Conservation (phyloP, 1,139 yeast genomes). For the Sugiyamaella neomexicana region DNA sequence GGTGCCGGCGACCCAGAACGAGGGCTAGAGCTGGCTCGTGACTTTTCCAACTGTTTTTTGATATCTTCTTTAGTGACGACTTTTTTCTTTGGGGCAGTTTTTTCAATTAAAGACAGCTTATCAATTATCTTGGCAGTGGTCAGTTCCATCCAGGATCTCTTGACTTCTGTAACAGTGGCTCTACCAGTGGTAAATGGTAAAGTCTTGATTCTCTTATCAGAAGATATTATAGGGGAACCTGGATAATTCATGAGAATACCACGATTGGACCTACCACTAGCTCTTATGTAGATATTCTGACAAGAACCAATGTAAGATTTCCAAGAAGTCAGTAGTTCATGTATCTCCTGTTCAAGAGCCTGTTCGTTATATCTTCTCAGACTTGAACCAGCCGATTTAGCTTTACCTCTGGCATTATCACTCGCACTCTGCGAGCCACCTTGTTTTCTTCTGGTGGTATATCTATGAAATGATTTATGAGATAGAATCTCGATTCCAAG, state of each 20-base stretch:
- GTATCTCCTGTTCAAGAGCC: conserved; percentile 74
- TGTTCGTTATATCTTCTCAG: conserved; percentile 88
- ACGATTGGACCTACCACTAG: conserved; percentile 71
- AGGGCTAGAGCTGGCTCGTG: conserved; percentile 14
- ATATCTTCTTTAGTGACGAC: conserved; percentile 30
- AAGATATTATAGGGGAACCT: conserved; percentile 47
- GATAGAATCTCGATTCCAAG: conserved; percentile 52
- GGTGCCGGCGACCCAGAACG: conserved; percentile 15
- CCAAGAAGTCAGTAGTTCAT: conserved; percentile 70
- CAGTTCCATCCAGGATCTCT: conserved; percentile 79
- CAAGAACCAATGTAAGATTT: conserved; percentile 54
- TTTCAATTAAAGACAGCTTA: conserved; percentile 40
- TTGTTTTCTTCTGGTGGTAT: conserved; percentile 94
- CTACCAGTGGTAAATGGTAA: conserved; percentile 90
- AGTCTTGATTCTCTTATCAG: conserved; percentile 41
- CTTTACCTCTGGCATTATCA: conserved; percentile 91
- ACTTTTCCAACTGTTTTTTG: conserved; percentile 11
- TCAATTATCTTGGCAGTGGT: conserved; percentile 52
- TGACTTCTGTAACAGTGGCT: conserved; percentile 81
- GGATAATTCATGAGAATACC: conserved; percentile 64
- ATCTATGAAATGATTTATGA: conserved; percentile 89
- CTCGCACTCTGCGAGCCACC: conserved; percentile 96
- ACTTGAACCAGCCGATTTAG: conserved; percentile 93
- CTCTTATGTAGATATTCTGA: conserved; percentile 74
- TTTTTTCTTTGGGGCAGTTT: conserved; percentile 43